Evolutionary conservation across 148 eudicot species (phyloP).

Genomic region (Simmondsia chinensis): DNA sequence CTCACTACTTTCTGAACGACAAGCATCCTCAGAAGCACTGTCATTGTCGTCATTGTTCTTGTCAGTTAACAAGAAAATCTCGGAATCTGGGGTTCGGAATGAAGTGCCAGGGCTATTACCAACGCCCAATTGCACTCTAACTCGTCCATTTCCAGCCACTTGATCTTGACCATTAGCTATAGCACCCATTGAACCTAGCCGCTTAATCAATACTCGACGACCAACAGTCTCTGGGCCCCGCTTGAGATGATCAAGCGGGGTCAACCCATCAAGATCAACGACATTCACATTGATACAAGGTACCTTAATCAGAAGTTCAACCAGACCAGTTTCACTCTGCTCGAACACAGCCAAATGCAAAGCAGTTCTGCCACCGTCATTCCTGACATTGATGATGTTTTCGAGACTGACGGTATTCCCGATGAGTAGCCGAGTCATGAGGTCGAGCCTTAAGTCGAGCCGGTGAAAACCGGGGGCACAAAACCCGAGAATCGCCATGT

Average conservation of each 20-base stretch:
- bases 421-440: constrained; percentile 35
- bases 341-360: constrained; percentile 65
- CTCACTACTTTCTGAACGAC: constrained; percentile 34
- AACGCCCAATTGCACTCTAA: constrained; percentile 42
- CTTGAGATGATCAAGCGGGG: constrained; percentile 67
- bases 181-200: constrained; percentile 52
- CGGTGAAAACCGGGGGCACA: constrained; percentile 53
- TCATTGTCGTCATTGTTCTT: constrained; percentile 11
- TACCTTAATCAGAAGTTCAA: constrained; percentile 51
- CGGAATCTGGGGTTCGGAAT: constrained; percentile 66
- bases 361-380: constrained; percentile 68
- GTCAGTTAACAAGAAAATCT: constrained; percentile 36
- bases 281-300: constrained; percentile 36
- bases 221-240: constrained; percentile 39
- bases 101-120: constrained; percentile 81
- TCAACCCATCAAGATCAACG: constrained; percentile 41
- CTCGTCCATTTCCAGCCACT: constrained; percentile 25
- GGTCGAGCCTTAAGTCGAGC: constrained; percentile 51
- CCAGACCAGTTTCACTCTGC: constrained; percentile 38
- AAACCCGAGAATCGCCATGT: constrained; percentile 73
- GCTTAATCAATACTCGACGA: constrained; percentile 35
- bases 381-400: constrained; percentile 44
- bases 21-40: constrained; percentile 15
- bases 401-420: constrained; percentile 26
- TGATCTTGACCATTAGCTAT: constrained; percentile 24